Base-by-base conservation (phyloP, 306 rosid species). In the Luffa acutangula region DNA sequence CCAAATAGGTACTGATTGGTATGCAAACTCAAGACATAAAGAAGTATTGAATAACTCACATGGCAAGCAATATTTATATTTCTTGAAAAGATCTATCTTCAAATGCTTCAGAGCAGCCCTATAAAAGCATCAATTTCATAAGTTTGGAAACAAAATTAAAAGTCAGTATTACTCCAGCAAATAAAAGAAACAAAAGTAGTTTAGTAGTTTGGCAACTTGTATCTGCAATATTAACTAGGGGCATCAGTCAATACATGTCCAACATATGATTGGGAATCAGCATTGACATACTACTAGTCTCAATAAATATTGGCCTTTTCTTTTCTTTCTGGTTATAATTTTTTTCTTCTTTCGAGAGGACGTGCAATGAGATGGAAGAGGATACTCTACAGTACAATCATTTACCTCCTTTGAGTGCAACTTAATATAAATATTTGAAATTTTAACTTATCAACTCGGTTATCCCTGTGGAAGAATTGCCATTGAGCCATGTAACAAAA, bases 391-490 rank as follows among this genome's bases (percentile, higher is more conserved):
- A n/a, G 8, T 52, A 39, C 13, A 37, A 25, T 6, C 73, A 66
- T 15, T 37, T 80, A 92, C 98, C 95, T 90, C 84, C 98, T 86
- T 81, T 93, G 98, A 13, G 96, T 91, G 84, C 98, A 93, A 69
- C 98, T 84, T 85, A 93, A 81, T 74, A 91, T 91, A 51, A 87
- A 93, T 81, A 93, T 91, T 84, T 89, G 91, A 56, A 93, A 84
- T 75, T 87, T 85, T 7, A 84, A 36, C 49, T 72, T 84, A 76
- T 91, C 95, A 75, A 90, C 90, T 81, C 82, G 89, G 86, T 90
- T 84, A 18, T 84, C 96, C 84, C 98, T 93, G 88, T 74, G 70
- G 77, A 89, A 73, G 31, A 81, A 62, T 79, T 36, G 80, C n/a
- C 80, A 81, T 63, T 45, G 57, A 52, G 41, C 3, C 78, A 83